Conservation (phyloP, 441 rosid genomes). For the Gossypium gossypioides region DNA sequence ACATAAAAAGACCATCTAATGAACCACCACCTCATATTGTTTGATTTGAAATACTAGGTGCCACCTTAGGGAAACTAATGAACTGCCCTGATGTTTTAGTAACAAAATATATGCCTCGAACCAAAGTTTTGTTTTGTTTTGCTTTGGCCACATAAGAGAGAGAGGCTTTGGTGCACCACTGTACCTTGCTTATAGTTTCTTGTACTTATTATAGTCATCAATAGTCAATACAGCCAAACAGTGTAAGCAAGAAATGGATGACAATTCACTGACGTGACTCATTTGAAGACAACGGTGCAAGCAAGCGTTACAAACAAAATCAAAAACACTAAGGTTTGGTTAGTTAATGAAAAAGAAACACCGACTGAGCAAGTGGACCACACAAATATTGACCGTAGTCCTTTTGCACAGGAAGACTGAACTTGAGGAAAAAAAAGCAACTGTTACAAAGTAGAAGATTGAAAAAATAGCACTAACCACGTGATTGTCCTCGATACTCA, state of each 20-base stretch:
- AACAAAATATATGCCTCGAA: background rate
- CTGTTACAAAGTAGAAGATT: constrained; percentile 4
- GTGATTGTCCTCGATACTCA: constrained; percentile 57
- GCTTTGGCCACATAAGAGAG: constrained; percentile 1
- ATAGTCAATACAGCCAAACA: background rate
- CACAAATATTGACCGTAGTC: constrained; percentile 24
- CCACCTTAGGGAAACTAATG: background rate
- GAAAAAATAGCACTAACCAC: constrained; percentile 44
- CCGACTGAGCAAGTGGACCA: constrained; percentile 23
- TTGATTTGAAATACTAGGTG: background rate
- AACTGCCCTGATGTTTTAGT: background rate
- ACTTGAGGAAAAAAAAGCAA: constrained; percentile 10
- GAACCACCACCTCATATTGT: background rate
- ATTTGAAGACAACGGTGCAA: constrained; percentile 7
- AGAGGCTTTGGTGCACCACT: background rate
- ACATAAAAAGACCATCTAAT: constrained; percentile 6
- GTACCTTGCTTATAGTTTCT: background rate
- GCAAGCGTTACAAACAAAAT: background rate
- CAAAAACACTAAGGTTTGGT: background rate
- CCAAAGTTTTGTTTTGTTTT: background rate
- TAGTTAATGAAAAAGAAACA: background rate
- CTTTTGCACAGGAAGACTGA: background rate
- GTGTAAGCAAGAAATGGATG: background rate
- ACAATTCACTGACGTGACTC: constrained; percentile 14
- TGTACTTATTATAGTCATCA: background rate